Conservation (phyloP, 371 early-diverging fungal species). For the Mucor indicus region DNA sequence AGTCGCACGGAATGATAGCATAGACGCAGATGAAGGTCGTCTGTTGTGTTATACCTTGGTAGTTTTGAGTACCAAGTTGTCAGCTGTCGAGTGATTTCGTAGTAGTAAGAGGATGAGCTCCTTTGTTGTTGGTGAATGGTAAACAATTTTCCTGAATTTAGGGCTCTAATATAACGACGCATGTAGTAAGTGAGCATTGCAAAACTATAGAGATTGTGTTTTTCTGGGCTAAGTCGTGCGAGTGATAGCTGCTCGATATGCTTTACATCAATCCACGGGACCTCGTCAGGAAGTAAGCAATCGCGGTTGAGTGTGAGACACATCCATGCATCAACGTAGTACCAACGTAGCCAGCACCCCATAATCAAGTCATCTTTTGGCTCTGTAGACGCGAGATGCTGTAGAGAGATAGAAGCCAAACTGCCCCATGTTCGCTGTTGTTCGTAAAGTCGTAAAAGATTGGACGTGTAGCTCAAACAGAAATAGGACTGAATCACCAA, state of each 20-base stretch:
- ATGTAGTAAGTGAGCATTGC: constrained; percentile 31
- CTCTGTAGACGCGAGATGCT: constrained; percentile 9
- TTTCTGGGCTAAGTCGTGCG: neutral
- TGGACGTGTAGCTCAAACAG: constrained; percentile 28
- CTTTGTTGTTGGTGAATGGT: neutral
- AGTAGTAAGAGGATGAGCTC: constrained; percentile 27
- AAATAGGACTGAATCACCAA: constrained; percentile 24
- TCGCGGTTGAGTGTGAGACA: constrained; percentile 34
- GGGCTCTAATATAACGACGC: constrained; percentile 36
- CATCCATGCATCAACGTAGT: constrained; percentile 50
- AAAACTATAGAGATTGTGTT: constrained; percentile 17
- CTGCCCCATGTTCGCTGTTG: constrained; percentile 31
- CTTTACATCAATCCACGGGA: constrained; percentile 15
- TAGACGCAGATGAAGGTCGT: constrained; percentile 33
- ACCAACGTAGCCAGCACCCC: constrained; percentile 38
- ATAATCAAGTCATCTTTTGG: constrained; percentile 4
- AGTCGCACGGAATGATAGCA: constrained; percentile 46
- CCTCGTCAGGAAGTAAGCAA: constrained; percentile 28
- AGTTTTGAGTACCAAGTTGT: constrained; percentile 25
- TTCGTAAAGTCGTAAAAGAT: constrained; percentile 26
- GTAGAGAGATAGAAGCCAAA: constrained; percentile 25
- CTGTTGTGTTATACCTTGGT: constrained; percentile 3
- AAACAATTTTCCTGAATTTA: constrained; percentile 23
- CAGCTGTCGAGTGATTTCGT: constrained; percentile 24
- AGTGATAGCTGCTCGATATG: neutral